These are phyloP conservation scores for Larix kaempferi DNA, from an alignment of 75 land plant genomes.

Conservation along the genomic window DNA sequence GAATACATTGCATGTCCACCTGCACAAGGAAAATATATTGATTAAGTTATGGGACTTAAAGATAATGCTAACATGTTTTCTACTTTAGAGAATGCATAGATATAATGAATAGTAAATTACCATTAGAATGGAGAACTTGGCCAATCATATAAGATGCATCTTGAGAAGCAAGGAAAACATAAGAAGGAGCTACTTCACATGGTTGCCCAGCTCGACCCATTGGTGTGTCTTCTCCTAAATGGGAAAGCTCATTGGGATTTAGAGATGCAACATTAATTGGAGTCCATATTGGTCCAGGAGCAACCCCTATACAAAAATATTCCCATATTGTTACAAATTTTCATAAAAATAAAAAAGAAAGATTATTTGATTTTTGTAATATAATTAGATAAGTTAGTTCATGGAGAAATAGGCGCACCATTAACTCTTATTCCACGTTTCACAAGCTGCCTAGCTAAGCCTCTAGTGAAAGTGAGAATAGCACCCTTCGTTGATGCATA, in stretches of 20 bases:
- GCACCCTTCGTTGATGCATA: conserved; percentile 86
- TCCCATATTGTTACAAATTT: not conserved
- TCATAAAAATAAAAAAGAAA: not conserved
- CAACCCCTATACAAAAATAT: conserved; percentile 30
- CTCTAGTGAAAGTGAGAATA: conserved; percentile 71
- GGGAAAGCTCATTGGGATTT: conserved; percentile 19
- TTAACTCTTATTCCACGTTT: conserved; percentile 74
- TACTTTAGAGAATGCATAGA: too few relatives aligned
- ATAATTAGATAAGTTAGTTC: not conserved
- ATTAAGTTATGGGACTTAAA: too few relatives aligned
- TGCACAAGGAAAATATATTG: too few relatives aligned
- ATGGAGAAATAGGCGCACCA: conserved; percentile 17
- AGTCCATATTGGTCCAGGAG: conserved; percentile 86
- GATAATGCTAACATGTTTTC: too few relatives aligned
- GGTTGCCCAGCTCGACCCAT: conserved; percentile 76
- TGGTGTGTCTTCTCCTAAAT: conserved; percentile 57
- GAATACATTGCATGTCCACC: not conserved
- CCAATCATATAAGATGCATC: conserved; percentile 69
- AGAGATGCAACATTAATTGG: conserved; percentile 63
- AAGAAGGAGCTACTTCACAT: conserved; percentile 66
- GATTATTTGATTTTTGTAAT: not conserved
- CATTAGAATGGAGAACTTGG: conserved; percentile 86
- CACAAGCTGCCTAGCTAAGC: conserved; percentile 60
- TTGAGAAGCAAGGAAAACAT: conserved; percentile 73
- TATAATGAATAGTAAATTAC: conserved; percentile 19